A percentile compares a stretch with the other conserved stretches of the same genome.
Conservation (phyloP, 805 yeast genomes). For the Ogataea methanolica region DNA sequence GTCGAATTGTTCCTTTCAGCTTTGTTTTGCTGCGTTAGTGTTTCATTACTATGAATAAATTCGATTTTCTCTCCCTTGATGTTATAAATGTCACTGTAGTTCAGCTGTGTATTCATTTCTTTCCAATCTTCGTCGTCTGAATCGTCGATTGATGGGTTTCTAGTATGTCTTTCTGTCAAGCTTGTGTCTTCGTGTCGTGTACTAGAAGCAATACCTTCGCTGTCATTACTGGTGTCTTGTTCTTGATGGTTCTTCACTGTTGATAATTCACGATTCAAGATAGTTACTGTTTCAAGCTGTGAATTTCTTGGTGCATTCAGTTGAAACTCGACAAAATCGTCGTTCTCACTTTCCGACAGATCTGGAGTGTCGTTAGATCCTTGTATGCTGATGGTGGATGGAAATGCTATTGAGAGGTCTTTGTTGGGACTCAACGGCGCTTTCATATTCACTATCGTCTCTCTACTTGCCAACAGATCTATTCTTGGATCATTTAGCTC, state of each 20-base stretch:
- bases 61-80: slow-evolving; percentile 67
- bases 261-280: slow-evolving; percentile 15
- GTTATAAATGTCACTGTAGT: slow-evolving; percentile 66
- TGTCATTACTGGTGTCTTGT: slow-evolving; percentile 27
- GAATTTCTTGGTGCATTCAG: slow-evolving; percentile 10
- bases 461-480: neutral
- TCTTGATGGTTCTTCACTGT: slow-evolving; percentile 10
- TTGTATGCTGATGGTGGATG: neutral
- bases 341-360: slow-evolving; percentile 5
- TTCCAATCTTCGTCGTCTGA: slow-evolving; percentile 64
- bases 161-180: neutral
- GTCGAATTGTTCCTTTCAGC: neutral
- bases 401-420: slow-evolving; percentile 1
- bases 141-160: slow-evolving; percentile 10
- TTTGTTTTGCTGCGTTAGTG: slow-evolving; percentile 6
- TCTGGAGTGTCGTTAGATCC: neutral
- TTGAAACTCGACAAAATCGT: slow-evolving; percentile 27
- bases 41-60: slow-evolving; percentile 27
- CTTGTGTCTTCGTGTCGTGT: neutral
- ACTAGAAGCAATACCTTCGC: neutral
- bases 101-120: slow-evolving; percentile 78
- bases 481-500: neutral
- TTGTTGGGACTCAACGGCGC: slow-evolving; percentile 4
- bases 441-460: neutral
- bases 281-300: slow-evolving; percentile 15